Percentiles rank a stretch among this genome's conserved stretches.
phyloP scores from a whole-genome alignment of 306 rosid genomes.

The Rubus parviflorus region DNA sequence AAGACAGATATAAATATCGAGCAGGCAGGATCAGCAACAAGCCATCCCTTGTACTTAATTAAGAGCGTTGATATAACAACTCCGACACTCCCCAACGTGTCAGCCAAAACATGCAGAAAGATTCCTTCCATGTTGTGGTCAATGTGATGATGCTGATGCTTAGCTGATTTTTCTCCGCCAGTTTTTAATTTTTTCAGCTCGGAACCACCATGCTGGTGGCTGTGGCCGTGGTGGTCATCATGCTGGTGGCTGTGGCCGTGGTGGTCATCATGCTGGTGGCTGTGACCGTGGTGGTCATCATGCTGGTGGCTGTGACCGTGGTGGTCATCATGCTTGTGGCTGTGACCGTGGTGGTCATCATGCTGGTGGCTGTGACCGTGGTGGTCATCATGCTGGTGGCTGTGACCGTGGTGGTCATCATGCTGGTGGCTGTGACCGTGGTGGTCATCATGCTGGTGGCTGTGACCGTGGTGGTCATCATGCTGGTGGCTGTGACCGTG shows the following conservation, averaged over 20 bases:
- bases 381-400: neutral
- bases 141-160: slow-evolving; percentile 68
- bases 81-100: slow-evolving; percentile 96
- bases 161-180: slow-evolving; percentile 29
- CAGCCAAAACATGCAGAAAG: slow-evolving; percentile 93
- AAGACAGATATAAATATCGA: slow-evolving; percentile 87
- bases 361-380: slow-evolving; percentile 3
- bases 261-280: slow-evolving; percentile 14
- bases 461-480: slow-evolving; percentile 9
- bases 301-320: slow-evolving; percentile 19
- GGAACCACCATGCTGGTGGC: slow-evolving; percentile 24
- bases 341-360: slow-evolving; percentile 22
- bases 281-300: slow-evolving; percentile 22
- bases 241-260: slow-evolving; percentile 18
- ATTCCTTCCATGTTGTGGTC: slow-evolving; percentile 99
- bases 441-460: no score
- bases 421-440: neutral
- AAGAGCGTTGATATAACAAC: slow-evolving; percentile 88
- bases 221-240: neutral
- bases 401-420: slow-evolving; percentile 9
- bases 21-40: slow-evolving; percentile 91
- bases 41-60: slow-evolving; percentile 96
- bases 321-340: slow-evolving; percentile 14
- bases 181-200: slow-evolving; percentile 11
- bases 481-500: neutral